Evolutionary conservation across 2,329 filamentous ascomycete species (phyloP).

Genomic region (Seiridium cupressi): DNA sequence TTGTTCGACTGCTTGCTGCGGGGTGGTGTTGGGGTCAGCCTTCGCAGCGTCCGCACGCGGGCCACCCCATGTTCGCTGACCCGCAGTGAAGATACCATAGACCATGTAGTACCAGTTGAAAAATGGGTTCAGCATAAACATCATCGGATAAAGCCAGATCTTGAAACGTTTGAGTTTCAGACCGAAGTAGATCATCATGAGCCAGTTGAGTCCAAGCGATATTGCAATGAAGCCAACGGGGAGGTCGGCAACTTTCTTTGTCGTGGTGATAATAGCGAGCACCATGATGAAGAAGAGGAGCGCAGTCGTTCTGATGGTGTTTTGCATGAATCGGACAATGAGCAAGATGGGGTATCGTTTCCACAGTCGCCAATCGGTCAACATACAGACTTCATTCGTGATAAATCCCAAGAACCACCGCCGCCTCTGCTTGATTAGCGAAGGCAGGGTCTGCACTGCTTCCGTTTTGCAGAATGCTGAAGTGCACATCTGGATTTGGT

Average conservation of each 20-base stretch:
- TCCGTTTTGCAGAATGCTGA: slow-evolving; percentile 98
- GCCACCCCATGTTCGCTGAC: slow-evolving; percentile 93
- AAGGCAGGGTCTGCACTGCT: slow-evolving; percentile 83
- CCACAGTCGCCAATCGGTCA: slow-evolving; percentile 93
- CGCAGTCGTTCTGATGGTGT: slow-evolving; percentile 92
- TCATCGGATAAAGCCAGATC: slow-evolving; percentile 90
- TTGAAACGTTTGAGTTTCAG: slow-evolving; percentile 85
- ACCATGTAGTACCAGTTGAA: slow-evolving; percentile 99
- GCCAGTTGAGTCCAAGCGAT: slow-evolving; percentile 88
- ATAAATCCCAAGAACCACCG: slow-evolving; percentile 98
- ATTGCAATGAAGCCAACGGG: slow-evolving; percentile 93
- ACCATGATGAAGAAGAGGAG: slow-evolving; percentile 93
- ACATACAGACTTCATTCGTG: slow-evolving; percentile 97
- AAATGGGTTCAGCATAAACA: slow-evolving; percentile 94
- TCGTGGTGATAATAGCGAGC: slow-evolving; percentile 80
- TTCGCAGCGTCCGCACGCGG: slow-evolving; percentile 85
- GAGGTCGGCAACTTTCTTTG: slow-evolving; percentile 72
- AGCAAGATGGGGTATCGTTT: slow-evolving; percentile 84
- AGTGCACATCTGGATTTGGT: slow-evolving; percentile 97
- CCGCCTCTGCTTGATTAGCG: slow-evolving; percentile 88
- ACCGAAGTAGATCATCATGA: slow-evolving; percentile 95
- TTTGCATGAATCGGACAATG: slow-evolving; percentile 87
- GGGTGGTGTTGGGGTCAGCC: slow-evolving; percentile 73
- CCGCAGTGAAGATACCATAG: slow-evolving; percentile 92
- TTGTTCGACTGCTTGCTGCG: slow-evolving; percentile 79